Evolutionary conservation across 140 eudicot species (phyloP).

Genomic region (Flaveria floridana): DNA sequence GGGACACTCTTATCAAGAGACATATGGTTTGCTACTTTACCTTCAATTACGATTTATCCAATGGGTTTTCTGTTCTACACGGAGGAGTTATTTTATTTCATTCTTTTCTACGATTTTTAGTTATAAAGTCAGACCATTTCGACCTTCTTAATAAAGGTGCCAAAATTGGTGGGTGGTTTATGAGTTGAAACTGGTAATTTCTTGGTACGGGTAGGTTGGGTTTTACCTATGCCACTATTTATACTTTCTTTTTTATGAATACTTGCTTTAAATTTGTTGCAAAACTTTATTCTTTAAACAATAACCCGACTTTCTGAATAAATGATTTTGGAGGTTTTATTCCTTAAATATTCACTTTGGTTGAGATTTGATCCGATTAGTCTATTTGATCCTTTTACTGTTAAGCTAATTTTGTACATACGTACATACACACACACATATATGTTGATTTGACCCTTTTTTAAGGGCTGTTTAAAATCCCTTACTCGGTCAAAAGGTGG

Average conservation of each 20-base stretch:
- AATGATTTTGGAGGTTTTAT: background rate
- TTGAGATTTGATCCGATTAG: background rate
- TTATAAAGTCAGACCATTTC: background rate
- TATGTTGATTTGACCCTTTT: background rate
- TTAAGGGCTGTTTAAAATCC: background rate
- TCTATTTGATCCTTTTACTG: background rate
- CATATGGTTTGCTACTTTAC: conserved; percentile 62
- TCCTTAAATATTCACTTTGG: background rate
- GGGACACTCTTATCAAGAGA: conserved; percentile 83
- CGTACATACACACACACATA: too few species aligned
- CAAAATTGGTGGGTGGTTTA: background rate
- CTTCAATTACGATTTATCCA: background rate
- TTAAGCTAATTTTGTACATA: background rate
- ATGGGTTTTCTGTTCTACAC: conserved; percentile 4
- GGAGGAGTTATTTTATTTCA: background rate
- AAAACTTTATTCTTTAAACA: background rate
- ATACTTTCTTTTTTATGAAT: background rate
- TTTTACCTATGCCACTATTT: background rate
- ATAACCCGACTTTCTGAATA: background rate
- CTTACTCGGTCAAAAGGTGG: too few species aligned
- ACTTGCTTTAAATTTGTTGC: background rate
- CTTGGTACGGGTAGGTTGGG: background rate
- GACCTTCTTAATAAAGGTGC: background rate
- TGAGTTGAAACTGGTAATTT: background rate
- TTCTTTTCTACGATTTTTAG: conserved; percentile 3